Evolutionary conservation across 2,329 filamentous ascomycete genomes (phyloP).

Genomic region (Scytalidium sp.): DNA sequence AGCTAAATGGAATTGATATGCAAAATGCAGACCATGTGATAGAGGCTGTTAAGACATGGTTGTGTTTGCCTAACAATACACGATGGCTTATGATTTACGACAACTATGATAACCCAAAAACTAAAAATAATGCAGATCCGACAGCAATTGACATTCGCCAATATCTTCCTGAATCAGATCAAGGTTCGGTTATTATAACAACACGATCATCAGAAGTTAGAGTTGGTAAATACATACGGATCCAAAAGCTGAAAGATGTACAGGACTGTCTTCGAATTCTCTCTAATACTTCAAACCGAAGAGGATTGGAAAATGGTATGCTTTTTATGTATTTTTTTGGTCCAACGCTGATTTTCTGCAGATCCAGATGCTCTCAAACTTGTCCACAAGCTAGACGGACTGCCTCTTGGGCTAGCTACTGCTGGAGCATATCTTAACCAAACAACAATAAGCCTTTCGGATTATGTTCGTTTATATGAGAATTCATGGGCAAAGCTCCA

Average conservation of each 20-base stretch:
- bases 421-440: slow-evolving; percentile 41
- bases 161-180: slow-evolving; percentile 9
- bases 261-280: slow-evolving; percentile 9
- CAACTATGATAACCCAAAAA: slow-evolving; percentile 28
- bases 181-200: slow-evolving; percentile 13
- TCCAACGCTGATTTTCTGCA: slow-evolving; percentile 14
- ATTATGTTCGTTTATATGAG: slow-evolving; percentile 38
- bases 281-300: slow-evolving; percentile 7
- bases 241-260: slow-evolving; percentile 9
- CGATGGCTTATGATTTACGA: slow-evolving; percentile 33
- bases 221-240: background rate
- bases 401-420: slow-evolving; percentile 43
- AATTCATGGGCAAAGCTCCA: slow-evolving; percentile 36
- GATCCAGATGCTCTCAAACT: slow-evolving; percentile 10
- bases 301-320: slow-evolving; percentile 5
- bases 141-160: slow-evolving; percentile 7
- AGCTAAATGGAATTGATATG: background rate
- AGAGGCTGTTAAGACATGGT: slow-evolving; percentile 8
- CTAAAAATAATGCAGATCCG: background rate
- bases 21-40: slow-evolving; percentile 3
- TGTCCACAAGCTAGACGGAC: slow-evolving; percentile 33
- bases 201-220: slow-evolving; percentile 8
- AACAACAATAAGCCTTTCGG: slow-evolving; percentile 36
- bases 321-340: background rate
- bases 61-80: slow-evolving; percentile 18